Evolutionary conservation across 1,139 yeast genomes (phyloP).

Genomic region (Geotrichum carabidarum): DNA sequence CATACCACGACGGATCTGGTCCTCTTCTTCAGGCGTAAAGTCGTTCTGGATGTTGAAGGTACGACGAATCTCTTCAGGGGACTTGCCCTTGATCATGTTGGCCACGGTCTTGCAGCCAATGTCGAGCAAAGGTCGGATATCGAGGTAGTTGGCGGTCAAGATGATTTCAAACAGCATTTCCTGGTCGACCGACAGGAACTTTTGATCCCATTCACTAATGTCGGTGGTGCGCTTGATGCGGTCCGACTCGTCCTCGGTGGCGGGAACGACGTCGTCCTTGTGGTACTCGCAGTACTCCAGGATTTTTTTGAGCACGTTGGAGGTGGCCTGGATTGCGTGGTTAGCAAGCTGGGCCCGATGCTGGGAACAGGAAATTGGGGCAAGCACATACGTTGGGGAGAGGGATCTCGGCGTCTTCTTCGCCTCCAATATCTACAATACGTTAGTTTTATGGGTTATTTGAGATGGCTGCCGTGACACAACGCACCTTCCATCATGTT

Average conservation of each 20-base stretch:
- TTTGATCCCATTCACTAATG: constrained; percentile 93
- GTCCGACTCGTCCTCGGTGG: constrained; percentile 20
- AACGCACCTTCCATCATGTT: constrained; percentile 79
- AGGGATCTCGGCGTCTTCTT: constrained; percentile 76
- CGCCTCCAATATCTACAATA: constrained; percentile 39
- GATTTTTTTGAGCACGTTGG: constrained; percentile 78
- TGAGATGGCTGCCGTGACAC: neutral
- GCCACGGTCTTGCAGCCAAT: constrained; percentile 98
- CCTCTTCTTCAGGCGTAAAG: constrained; percentile 97
- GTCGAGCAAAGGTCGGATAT: constrained; percentile 86
- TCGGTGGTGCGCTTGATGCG: constrained; percentile 40
- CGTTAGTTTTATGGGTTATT: neutral
- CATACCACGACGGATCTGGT: constrained; percentile 91
- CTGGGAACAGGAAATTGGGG: neutral
- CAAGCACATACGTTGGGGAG: constrained; percentile 73
- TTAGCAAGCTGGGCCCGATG: neutral
- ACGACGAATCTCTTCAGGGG: constrained; percentile 94
- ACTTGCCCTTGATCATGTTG: constrained; percentile 93
- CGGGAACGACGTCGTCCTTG: constrained; percentile 62
- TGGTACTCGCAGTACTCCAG: constrained; percentile 98
- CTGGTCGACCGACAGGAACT: constrained; percentile 92
- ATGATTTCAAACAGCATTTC: constrained; percentile 97
- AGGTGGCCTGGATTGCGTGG: constrained; percentile 32
- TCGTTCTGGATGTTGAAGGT: constrained; percentile 94
- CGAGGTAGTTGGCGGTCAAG: constrained; percentile 90